Evolutionary conservation across 148 eudicot species (phyloP).

Genomic region (Heliosperma pusillum): DNA sequence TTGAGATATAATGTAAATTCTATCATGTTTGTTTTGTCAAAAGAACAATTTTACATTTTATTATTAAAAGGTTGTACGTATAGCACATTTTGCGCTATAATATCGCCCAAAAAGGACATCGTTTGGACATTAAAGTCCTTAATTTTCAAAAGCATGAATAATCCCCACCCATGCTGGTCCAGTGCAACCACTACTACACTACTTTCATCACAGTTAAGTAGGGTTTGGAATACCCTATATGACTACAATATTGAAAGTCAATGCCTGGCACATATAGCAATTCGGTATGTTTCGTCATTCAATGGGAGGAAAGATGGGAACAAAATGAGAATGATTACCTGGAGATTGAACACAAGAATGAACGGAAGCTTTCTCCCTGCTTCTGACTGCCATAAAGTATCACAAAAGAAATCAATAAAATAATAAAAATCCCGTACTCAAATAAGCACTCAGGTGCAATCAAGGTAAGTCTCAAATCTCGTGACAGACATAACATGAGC

Average conservation of each 20-base stretch:
- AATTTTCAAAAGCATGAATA: no score
- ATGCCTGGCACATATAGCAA: neutral
- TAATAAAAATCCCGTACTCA: neutral
- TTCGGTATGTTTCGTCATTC: no score
- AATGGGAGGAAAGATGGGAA: neutral
- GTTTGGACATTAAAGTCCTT: neutral
- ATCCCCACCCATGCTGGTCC: no score
- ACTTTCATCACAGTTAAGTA: neutral
- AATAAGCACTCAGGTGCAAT: neutral
- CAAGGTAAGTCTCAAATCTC: neutral
- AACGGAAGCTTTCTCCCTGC: conserved; percentile 91
- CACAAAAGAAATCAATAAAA: conserved; percentile 14
- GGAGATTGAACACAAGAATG: conserved; percentile 76
- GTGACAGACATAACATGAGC: conserved; percentile 2
- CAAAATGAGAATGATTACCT: conserved; percentile 42
- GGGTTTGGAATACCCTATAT: neutral
- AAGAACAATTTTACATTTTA: neutral
- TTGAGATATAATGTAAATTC: neutral
- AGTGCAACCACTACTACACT: neutral
- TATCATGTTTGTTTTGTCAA: neutral
- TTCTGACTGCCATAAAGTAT: conserved; percentile 61
- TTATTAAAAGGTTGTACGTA: neutral
- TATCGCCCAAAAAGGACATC: neutral
- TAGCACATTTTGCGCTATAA: neutral
- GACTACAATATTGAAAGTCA: neutral